Evolutionary conservation across 805 yeast species (phyloP).

Genomic region (Starmerella apicola): DNA sequence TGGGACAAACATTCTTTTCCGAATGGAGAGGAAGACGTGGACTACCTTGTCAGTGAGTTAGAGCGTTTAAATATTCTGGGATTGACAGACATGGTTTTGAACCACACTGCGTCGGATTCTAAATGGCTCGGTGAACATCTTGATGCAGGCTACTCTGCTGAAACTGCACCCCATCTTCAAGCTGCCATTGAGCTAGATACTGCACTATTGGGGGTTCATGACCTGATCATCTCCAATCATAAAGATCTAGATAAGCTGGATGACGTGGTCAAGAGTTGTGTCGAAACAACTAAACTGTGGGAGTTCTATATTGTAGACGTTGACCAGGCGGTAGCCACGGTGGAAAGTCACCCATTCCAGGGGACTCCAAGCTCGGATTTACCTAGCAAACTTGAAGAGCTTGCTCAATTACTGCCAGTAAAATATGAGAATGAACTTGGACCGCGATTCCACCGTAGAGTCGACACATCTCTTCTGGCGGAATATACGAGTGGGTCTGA

Average conservation of each 20-base stretch:
- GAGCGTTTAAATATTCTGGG: conserved; percentile 51
- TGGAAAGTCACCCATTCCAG: conserved; percentile 21
- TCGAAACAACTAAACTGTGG: conserved; percentile 57
- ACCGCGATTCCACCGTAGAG: conserved; percentile 41
- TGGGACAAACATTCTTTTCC: conserved; percentile 61
- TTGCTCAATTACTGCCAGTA: too few relatives aligned
- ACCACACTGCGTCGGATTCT: conserved; percentile 89
- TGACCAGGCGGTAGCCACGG: conserved; percentile 29
- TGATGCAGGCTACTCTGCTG: conserved; percentile 74
- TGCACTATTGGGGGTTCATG: conserved; percentile 39
- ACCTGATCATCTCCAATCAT: conserved; percentile 37
- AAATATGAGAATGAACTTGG: too few relatives aligned
- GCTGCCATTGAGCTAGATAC: conserved; percentile 86
- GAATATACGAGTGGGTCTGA: conserved; percentile 33
- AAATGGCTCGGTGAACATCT: conserved; percentile 77
- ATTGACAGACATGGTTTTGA: conserved; percentile 84
- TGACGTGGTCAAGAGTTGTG: conserved; percentile 45
- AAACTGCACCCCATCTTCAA: conserved; percentile 78
- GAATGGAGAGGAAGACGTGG: conserved; percentile 42
- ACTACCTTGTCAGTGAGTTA: conserved; percentile 36
- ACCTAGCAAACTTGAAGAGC: too few relatives aligned
- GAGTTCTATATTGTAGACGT: conserved; percentile 64
- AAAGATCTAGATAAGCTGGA: conserved; percentile 49
- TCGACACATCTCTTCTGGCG: conserved; percentile 42
- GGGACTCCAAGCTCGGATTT: conserved; percentile 38